These are phyloP conservation scores for Erodium trifolium DNA, from an alignment of 441 rosid genomes.

Conservation along the genomic window DNA sequence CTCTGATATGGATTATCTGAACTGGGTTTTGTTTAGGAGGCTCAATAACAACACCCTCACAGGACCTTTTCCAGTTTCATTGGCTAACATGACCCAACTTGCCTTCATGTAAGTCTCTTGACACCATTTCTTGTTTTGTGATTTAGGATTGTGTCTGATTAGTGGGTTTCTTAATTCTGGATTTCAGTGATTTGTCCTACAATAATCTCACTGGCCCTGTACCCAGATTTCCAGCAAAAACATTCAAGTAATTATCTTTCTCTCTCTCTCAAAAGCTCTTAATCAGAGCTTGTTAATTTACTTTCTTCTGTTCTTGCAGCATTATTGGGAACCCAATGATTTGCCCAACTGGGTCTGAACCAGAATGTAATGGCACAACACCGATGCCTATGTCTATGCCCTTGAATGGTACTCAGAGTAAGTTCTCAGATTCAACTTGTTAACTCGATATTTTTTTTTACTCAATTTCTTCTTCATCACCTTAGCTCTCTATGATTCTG, in stretches of 20 bases:
- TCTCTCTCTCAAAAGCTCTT: not conserved
- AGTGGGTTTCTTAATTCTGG: slow-evolving; percentile 8
- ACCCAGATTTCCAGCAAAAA: slow-evolving; percentile 77
- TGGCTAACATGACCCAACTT: slow-evolving; percentile 82
- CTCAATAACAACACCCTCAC: slow-evolving; percentile 83
- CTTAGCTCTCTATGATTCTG: slow-evolving; percentile 14
- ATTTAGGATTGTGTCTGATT: not conserved
- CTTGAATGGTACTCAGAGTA: slow-evolving; percentile 68
- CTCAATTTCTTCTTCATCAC: not conserved
- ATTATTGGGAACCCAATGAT: slow-evolving; percentile 78
- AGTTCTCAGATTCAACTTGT: slow-evolving; percentile 10
- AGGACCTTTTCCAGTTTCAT: slow-evolving; percentile 51
- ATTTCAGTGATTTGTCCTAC: slow-evolving; percentile 75
- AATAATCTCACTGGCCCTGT: slow-evolving; percentile 86
- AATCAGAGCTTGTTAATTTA: not conserved
- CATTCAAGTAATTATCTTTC: slow-evolving; percentile 60
- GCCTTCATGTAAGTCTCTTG: slow-evolving; percentile 69
- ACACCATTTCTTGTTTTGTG: slow-evolving; percentile 5
- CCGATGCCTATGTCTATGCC: slow-evolving; percentile 92
- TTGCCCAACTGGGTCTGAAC: slow-evolving; percentile 79
- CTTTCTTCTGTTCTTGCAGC: slow-evolving; percentile 31
- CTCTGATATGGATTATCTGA: slow-evolving; percentile 12
- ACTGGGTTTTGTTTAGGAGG: slow-evolving; percentile 45
- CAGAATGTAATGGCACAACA: slow-evolving; percentile 71
- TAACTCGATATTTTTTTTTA: not conserved